phyloP scores from a whole-genome alignment of 768 basidiomycete genomes.

The Lyophyllum decastes region DNA sequence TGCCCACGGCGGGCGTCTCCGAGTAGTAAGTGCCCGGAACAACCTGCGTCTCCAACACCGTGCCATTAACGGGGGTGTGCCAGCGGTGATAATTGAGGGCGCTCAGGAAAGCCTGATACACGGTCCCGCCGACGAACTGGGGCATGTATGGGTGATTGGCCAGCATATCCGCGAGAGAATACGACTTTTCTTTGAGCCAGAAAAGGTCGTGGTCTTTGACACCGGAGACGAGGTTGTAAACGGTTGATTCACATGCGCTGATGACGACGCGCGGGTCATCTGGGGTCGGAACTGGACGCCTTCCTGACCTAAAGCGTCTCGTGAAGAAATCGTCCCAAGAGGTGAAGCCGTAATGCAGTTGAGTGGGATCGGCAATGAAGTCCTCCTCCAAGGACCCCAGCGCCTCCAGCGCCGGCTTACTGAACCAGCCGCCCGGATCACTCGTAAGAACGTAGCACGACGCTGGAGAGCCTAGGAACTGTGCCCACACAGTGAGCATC shows the following conservation, averaged over 20 bases:
- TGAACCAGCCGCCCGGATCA: conserved; percentile 50
- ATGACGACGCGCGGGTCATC: conserved; percentile 33
- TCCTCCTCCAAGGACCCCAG: conserved; percentile 6
- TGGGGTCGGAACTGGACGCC: conserved; percentile 33
- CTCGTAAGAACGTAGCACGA: conserved; percentile 43
- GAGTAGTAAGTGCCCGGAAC: conserved; percentile 56
- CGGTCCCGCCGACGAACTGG: conserved; percentile 42
- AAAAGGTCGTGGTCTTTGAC: conserved; percentile 43
- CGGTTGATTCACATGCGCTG: conserved; percentile 48
- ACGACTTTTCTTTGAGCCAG: conserved; percentile 56
- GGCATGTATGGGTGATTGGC: conserved; percentile 28
- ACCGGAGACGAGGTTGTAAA: conserved; percentile 36
- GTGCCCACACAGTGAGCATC: conserved; percentile 51
- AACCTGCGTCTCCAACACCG: conserved; percentile 37
- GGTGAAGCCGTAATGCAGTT: conserved; percentile 5
- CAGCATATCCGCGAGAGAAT: conserved; percentile 53
- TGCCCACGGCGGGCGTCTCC: conserved; percentile 24
- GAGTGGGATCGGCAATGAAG: conserved; percentile 3
- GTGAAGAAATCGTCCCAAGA: conserved; percentile 49
- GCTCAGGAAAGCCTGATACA: conserved; percentile 53
- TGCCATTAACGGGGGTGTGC: conserved; percentile 49
- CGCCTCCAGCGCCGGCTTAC: conserved; percentile 13
- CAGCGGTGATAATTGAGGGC: conserved; percentile 54
- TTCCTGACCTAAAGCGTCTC: conserved; percentile 32
- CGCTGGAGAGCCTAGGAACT: conserved; percentile 42